phyloP scores from a whole-genome alignment of 345 rosid species.

The Aurinia saxatilis region DNA sequence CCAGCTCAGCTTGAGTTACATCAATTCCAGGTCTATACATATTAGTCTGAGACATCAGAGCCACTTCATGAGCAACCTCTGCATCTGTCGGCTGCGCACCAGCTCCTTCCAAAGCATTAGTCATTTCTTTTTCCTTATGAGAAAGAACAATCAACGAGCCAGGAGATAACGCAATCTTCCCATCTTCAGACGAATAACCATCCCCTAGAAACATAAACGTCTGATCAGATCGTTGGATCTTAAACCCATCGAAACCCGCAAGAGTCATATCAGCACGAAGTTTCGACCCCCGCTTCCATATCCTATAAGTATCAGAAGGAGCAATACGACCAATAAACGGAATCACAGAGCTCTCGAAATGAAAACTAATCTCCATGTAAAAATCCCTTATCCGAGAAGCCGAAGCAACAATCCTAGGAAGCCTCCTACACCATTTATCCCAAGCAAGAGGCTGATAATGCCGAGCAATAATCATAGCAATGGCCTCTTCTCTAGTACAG shows the following conservation, averaged over 20 bases:
- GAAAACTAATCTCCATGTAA: constrained; percentile 97
- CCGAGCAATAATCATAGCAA: constrained; percentile 82
- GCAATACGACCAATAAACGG: constrained; percentile 97
- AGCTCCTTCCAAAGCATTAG: constrained; percentile 97
- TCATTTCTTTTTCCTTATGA: constrained; percentile 91
- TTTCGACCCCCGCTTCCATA: constrained; percentile 97
- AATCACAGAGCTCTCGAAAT: constrained; percentile 96
- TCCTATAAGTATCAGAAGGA: constrained; percentile 96
- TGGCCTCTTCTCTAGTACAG: constrained; percentile 90
- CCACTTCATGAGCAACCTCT: constrained; percentile 90
- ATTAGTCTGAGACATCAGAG: constrained; percentile 93
- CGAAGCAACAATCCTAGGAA: constrained; percentile 82
- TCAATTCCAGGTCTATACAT: constrained; percentile 99
- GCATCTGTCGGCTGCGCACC: constrained; percentile 90
- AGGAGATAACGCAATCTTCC: constrained; percentile 49
- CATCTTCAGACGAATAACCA: constrained; percentile 71
- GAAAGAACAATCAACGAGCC: constrained; percentile 89
- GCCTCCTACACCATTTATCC: constrained; percentile 99
- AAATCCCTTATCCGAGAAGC: constrained; percentile 83
- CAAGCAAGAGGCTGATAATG: constrained; percentile 98
- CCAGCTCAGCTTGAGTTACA: constrained; percentile 92
- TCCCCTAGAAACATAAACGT: constrained; percentile 89
- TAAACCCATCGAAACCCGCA: constrained; percentile 97
- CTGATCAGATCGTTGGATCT: constrained; percentile 89
- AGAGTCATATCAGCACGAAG: constrained; percentile 99